Percentiles rank a stretch among this genome's conserved stretches.
Conservation (phyloP, 2,329 filamentous ascomycete genomes). For the Nothomitra cinnamomea region DNA sequence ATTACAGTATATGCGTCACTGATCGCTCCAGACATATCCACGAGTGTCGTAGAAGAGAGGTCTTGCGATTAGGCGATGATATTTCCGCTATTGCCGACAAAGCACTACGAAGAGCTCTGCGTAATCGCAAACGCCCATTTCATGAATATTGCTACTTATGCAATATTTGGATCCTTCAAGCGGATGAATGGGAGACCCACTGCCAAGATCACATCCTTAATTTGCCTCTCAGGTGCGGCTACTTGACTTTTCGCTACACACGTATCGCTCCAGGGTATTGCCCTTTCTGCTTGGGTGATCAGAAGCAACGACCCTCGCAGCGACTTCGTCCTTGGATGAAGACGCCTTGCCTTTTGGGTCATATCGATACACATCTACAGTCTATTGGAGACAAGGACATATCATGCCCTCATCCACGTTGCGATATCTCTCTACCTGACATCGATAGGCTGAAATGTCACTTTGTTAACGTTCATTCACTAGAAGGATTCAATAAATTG, state of each 20-base stretch:
- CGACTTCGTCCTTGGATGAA: background rate
- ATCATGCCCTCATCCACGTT: background rate
- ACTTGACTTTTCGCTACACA: slow-evolving; percentile 10
- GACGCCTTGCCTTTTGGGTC: background rate
- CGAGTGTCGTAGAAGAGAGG: slow-evolving; percentile 10
- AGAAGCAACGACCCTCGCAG: background rate
- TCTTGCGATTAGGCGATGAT: too few species aligned
- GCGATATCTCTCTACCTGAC: too few species aligned
- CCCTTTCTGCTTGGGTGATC: slow-evolving; percentile 8
- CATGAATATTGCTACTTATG: slow-evolving; percentile 13
- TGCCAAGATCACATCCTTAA: slow-evolving; percentile 13
- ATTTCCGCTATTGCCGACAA: too few species aligned
- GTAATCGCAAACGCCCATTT: slow-evolving; percentile 10
- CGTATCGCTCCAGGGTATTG: slow-evolving; percentile 9
- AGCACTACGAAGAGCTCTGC: too few species aligned
- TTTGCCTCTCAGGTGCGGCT: slow-evolving; percentile 12
- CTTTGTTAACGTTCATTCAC: too few species aligned
- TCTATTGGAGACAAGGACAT: background rate
- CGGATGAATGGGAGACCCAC: slow-evolving; percentile 10
- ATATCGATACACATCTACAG: background rate
- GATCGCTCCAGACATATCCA: slow-evolving; percentile 12
- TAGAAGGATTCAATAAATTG: too few species aligned
- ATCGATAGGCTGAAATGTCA: too few species aligned
- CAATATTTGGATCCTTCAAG: slow-evolving; percentile 11
- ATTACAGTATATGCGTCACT: background rate